Evolutionary conservation across 176 grass and related monocot species (phyloP), one percentile per base, ranked within the genome.

Genomic region (Zoysia japonica): DNA sequence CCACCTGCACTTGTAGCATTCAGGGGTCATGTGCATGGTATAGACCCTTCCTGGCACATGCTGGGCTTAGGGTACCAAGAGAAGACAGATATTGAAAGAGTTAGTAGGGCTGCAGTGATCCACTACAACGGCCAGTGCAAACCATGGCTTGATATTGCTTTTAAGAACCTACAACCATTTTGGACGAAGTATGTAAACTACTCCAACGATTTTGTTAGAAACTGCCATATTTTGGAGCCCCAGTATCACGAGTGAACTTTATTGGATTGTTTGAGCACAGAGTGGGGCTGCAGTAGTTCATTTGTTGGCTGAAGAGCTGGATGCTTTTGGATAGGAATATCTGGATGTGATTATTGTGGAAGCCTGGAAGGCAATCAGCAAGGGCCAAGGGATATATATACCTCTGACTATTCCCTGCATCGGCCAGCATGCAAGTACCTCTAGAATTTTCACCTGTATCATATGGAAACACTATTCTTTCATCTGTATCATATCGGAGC

Each of bases 41-140:
- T 97, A 40, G 88, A 97, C 59, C 83, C 93, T 61, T 86, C 85
- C n/a, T 97, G 93, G 90, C 93, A 97, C 77, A 82, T 97, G 85
- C 85, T 97, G 71, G 93, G 90, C 62, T 85, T 97, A 84, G 93
- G 93, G 82, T 97, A 97, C 72, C 93, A 97, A 87, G 93, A 97
- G 79, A 93, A 90, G 65, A 86, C 83, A 6, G 80, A 90, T 63
- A 73, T 89, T 20, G 85, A 90, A 38, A 86, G 78, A 77, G 85
- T 86, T 55, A 89, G 78, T 67, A 87, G 85, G 54, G 86, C 93
- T 85, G 90, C 88, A 9, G 93, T 97, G 37, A 78, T 97, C 70
- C 93, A 97, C 60, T 97, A 92, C 83, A 97, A 97, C 81, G 93
- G 90, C 7, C 93, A 97, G 88, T 93, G 90, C 79, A 97, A 93